Evolutionary conservation across 305 asterid genomes (phyloP).

Genomic region (Solanum chacoense): DNA sequence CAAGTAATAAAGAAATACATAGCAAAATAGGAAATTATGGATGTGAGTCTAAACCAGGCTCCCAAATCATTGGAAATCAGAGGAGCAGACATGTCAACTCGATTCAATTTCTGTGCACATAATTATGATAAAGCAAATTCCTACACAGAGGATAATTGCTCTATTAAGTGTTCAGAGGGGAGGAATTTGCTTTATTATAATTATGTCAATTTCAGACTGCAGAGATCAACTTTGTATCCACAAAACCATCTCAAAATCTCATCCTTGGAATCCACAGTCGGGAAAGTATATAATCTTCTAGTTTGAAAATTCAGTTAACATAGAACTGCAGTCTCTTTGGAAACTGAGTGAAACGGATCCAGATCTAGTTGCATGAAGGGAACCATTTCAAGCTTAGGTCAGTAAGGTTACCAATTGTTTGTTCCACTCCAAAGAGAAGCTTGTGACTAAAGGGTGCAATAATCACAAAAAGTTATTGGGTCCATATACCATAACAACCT

Average conservation of each 20-base stretch:
- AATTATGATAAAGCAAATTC: not conserved
- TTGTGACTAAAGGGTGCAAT: not conserved
- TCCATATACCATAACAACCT: not conserved
- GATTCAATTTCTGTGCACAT: not conserved
- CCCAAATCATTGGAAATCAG: not conserved
- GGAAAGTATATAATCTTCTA: not conserved
- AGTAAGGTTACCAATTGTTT: not conserved
- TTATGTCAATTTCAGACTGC: not conserved
- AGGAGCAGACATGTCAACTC: not conserved
- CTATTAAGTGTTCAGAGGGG: not conserved
- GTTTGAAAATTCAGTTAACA: not conserved
- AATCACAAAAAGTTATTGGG: not conserved
- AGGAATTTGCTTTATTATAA: too few species aligned
- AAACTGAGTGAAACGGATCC: not conserved
- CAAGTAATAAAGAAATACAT: not conserved
- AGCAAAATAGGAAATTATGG: not conserved
- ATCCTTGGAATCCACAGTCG: not conserved
- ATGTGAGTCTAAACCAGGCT: not conserved
- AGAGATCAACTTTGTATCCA: not conserved
- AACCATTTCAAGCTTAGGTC: not conserved
- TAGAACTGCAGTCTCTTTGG: not conserved
- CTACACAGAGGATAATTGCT: not conserved
- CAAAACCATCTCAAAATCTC: not conserved
- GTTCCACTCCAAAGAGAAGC: not conserved
- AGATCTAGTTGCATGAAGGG: not conserved